These are phyloP conservation scores for Claviceps citrina DNA, from an alignment of 2,329 filamentous ascomycete species.

Conservation along the genomic window DNA sequence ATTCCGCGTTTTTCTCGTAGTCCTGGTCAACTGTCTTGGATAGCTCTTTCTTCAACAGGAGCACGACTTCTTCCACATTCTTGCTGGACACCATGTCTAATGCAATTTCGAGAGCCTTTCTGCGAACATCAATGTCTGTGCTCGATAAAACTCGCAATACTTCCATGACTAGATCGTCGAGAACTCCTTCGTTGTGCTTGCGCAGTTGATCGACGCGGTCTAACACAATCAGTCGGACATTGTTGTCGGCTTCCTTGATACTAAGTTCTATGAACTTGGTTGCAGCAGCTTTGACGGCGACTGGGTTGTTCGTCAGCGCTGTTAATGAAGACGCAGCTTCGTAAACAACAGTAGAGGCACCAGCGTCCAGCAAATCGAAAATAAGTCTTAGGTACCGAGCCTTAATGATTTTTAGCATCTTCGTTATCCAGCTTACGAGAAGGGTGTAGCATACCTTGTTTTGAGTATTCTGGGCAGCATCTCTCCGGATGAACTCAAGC, in stretches of 20 bases:
- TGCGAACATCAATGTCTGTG: constrained; percentile 87
- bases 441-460: constrained; percentile 55
- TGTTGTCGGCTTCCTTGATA: constrained; percentile 97
- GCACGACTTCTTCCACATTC: constrained; percentile 93
- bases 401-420: constrained; percentile 23
- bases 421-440: constrained; percentile 13
- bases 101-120: constrained; percentile 77
- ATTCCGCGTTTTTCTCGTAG: constrained; percentile 95
- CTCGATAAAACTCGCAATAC: constrained; percentile 88
- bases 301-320: constrained; percentile 85
- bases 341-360: constrained; percentile 88
- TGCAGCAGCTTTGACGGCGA: constrained; percentile 92
- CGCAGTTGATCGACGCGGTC: constrained; percentile 82
- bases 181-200: constrained; percentile 73
- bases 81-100: constrained; percentile 98
- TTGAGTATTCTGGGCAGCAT: constrained; percentile 83
- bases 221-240: constrained; percentile 95
- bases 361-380: constrained; percentile 88
- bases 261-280: constrained; percentile 91
- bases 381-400: constrained; percentile 86
- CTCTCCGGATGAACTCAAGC: constrained; percentile 93
- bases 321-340: constrained; percentile 93
- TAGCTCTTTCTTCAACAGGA: constrained; percentile 92
- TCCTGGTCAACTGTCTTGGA: constrained; percentile 96
- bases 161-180: constrained; percentile 94